A percentile compares a stretch with the other conserved stretches of the same genome.
These are phyloP conservation scores for Lophium mytilinum DNA, from an alignment of 495 filamentous ascomycete genomes.

Conservation along the genomic window DNA sequence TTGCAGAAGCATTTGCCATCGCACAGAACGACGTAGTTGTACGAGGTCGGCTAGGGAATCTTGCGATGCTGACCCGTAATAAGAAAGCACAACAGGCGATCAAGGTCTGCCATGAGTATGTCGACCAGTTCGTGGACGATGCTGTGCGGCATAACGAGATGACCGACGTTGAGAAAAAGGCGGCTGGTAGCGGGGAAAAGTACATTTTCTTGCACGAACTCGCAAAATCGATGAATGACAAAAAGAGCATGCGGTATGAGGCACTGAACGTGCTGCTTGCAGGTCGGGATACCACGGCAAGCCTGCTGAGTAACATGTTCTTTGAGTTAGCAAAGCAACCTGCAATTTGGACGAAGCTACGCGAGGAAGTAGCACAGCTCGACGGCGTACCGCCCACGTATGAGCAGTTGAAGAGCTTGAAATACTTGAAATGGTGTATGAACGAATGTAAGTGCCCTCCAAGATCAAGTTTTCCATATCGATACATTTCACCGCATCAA, in stretches of 20 bases:
- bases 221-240: constrained; percentile 32
- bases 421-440: constrained; percentile 30
- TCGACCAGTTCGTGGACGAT: constrained; percentile 37
- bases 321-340: constrained; percentile 24
- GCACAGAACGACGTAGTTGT: constrained; percentile 12
- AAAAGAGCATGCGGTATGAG: constrained; percentile 29
- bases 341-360: constrained; percentile 26
- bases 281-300: constrained; percentile 39
- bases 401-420: constrained; percentile 28
- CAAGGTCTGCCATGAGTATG: constrained; percentile 44
- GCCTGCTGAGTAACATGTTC: constrained; percentile 31
- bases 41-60: constrained; percentile 11
- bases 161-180: constrained; percentile 13
- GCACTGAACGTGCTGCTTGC: constrained; percentile 33
- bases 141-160: constrained; percentile 18
- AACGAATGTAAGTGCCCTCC: constrained; percentile 28
- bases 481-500: background rate
- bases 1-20: constrained; percentile 22
- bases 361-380: constrained; percentile 21
- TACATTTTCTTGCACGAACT: constrained; percentile 36
- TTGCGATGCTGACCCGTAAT: constrained; percentile 4
- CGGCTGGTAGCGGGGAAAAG: constrained; percentile 13
- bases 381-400: constrained; percentile 23
- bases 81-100: constrained; percentile 33
- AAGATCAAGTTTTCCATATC: background rate